Percentiles rank a stretch among this genome's conserved stretches.
Evolutionary conservation across 805 yeast species (phyloP).

Genomic region (Zygosaccharomyces bisporus): DNA sequence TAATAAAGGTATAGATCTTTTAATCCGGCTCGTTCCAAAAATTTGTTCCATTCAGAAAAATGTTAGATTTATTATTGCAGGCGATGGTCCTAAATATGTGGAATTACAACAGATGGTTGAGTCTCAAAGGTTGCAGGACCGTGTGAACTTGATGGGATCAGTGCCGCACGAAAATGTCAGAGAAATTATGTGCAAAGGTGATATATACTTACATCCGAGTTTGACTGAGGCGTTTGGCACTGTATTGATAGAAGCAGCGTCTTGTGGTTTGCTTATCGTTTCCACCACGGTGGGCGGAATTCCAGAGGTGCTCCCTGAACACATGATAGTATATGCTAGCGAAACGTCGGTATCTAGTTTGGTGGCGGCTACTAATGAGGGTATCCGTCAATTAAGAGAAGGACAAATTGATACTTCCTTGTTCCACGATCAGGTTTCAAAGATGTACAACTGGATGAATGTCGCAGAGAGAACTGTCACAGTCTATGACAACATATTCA

Average conservation of each 20-base stretch:
- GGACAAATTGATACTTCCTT: slow-evolving; percentile 62
- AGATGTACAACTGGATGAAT: slow-evolving; percentile 89
- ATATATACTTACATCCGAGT: slow-evolving; percentile 89
- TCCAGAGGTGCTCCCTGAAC: slow-evolving; percentile 89
- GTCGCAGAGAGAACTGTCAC: slow-evolving; percentile 81
- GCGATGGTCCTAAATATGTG: slow-evolving; percentile 93
- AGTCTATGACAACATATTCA: slow-evolving; percentile 57
- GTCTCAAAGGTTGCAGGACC: slow-evolving; percentile 73
- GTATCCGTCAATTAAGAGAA: slow-evolving; percentile 56
- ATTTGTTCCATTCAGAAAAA: slow-evolving; percentile 61
- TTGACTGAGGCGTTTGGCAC: slow-evolving; percentile 98
- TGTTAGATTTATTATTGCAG: slow-evolving; percentile 83
- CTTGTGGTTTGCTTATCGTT: slow-evolving; percentile 89
- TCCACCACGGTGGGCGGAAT: slow-evolving; percentile 97
- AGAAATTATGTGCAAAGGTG: slow-evolving; percentile 89
- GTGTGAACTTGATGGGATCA: slow-evolving; percentile 81
- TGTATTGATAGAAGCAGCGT: slow-evolving; percentile 93
- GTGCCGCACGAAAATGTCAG: slow-evolving; percentile 90
- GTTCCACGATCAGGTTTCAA: slow-evolving; percentile 73
- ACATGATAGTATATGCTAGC: slow-evolving; percentile 88
- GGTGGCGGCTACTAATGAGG: slow-evolving; percentile 66
- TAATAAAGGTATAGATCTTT: slow-evolving; percentile 92
- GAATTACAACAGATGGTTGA: slow-evolving; percentile 96
- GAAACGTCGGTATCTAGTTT: slow-evolving; percentile 79
- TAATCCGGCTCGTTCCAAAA: slow-evolving; percentile 79